These are phyloP conservation scores for Otatea glauca DNA, from an alignment of 176 grass and related monocot species.

Conservation along the genomic window DNA sequence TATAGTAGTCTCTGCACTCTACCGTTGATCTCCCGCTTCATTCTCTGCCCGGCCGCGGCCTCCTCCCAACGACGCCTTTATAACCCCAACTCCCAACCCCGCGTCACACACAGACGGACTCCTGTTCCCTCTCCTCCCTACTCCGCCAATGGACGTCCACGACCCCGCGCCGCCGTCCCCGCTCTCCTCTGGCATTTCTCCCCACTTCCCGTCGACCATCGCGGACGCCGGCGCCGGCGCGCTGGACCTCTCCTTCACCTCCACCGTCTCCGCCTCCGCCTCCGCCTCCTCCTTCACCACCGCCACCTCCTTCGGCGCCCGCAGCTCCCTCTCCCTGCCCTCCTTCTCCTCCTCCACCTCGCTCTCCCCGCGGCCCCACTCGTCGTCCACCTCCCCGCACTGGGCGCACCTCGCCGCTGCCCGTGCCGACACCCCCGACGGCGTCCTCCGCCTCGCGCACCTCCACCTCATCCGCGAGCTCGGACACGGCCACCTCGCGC, in stretches of 20 bases:
- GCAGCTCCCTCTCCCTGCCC: conserved; percentile 73
- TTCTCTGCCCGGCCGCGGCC: neutral
- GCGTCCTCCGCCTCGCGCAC: conserved; percentile 75
- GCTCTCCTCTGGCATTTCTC: conserved; percentile 36
- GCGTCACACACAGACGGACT: neutral
- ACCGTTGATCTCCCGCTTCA: neutral
- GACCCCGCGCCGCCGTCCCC: conserved; percentile 39
- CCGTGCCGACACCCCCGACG: conserved; percentile 53
- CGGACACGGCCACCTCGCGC: conserved; percentile 82
- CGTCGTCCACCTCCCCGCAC: conserved; percentile 56
- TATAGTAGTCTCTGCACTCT: too few species aligned
- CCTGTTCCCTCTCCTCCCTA: neutral
- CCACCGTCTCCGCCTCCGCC: conserved; percentile 66
- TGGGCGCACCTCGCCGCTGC: conserved; percentile 67
- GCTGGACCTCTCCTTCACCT: conserved; percentile 73
- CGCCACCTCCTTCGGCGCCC: conserved; percentile 81
- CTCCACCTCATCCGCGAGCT: conserved; percentile 79
- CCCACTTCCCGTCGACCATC: conserved; percentile 37
- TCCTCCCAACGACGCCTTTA: neutral
- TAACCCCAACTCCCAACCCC: conserved; percentile 23
- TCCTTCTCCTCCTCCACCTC: conserved; percentile 77
- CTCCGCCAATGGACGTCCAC: conserved; percentile 44
- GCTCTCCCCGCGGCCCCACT: conserved; percentile 67
- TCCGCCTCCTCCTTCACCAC: conserved; percentile 59
- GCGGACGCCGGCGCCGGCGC: conserved; percentile 12